Base-by-base conservation (phyloP, 352 stramenopile genomes). In the Phytophthora multivora region DNA sequence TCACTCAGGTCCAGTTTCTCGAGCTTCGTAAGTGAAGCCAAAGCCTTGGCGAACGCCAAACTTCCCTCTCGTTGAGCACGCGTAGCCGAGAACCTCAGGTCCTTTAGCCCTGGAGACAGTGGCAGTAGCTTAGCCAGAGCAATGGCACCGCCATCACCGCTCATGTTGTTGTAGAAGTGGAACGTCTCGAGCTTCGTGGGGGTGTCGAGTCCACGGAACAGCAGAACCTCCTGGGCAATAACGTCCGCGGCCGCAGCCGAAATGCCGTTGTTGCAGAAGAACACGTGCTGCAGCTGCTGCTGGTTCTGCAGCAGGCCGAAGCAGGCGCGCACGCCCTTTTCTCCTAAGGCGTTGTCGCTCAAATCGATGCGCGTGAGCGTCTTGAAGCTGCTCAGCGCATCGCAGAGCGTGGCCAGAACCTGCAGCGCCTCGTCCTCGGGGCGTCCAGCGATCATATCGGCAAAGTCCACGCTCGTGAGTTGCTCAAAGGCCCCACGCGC, bases 101-200 rank as follows among this genome's bases (percentile, higher is more conserved):
- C 93, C 33, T 78, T 79, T 12, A 99, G 75, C 26, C 66, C 59
- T 1, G 90, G 89, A 6, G 83, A 97, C n/a, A 90, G 67, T 39
- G 87, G 81, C 47, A 98, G 66, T 56, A 98, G 78, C 60, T 86
- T 80, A 23, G 86, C 88, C 25, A 97, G 72, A 38, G 92, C 93
- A 30, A 86, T 85, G 31, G 90, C 93, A 15, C 95, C 95, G n/a
- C 84, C 90, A 51, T 98, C 88, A 23, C 93, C 96, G 64, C 90
- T 98, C 95, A 98, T 98, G 71, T 98, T 99, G 75, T 98, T 98
- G 83, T 97, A 98, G 53, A 98, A 98, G 73, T 99, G 93, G 66
- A 99, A 92, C 25, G 75, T 95, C 56, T 94, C 75, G 57, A 98
- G 86, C 69, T 90, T 91, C 25, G 89, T 96, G 3, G 85, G 83